Evolutionary conservation across 805 yeast species (phyloP).

Genomic region (Saccharomycopsis schoenii): DNA sequence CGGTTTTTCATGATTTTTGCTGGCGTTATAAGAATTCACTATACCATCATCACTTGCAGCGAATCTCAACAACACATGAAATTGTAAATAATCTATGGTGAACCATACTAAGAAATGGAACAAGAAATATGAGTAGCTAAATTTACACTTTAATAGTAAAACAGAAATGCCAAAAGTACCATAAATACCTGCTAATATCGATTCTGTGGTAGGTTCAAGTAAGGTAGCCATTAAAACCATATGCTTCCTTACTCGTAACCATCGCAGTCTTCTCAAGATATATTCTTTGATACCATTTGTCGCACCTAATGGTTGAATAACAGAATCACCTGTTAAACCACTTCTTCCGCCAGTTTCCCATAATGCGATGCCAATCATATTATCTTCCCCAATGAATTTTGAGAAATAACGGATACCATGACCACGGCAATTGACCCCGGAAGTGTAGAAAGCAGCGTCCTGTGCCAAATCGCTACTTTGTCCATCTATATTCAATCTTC

Average conservation of each 20-base stretch:
- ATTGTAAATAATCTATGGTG: slow-evolving; percentile 52
- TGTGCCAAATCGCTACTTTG: slow-evolving; percentile 26
- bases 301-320: slow-evolving; percentile 56
- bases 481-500: slow-evolving; percentile 20
- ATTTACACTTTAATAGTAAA: slow-evolving; percentile 29
- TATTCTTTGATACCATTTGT: slow-evolving; percentile 44
- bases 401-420: slow-evolving; percentile 63
- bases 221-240: slow-evolving; percentile 82
- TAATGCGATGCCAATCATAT: slow-evolving; percentile 79
- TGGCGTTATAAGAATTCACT: neutral
- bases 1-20: slow-evolving; percentile 3
- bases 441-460: slow-evolving; percentile 26
- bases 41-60: slow-evolving; percentile 16
- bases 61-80: slow-evolving; percentile 31
- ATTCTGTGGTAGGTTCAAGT: slow-evolving; percentile 81
- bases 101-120: slow-evolving; percentile 60
- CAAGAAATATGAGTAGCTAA: slow-evolving; percentile 31
- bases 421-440: slow-evolving; percentile 20
- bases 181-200: slow-evolving; percentile 52
- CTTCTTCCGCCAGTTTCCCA: slow-evolving; percentile 71
- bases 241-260: slow-evolving; percentile 80
- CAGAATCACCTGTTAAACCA: slow-evolving; percentile 70
- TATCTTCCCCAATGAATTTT: slow-evolving; percentile 81
- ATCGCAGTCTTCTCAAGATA: slow-evolving; percentile 59
- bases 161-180: slow-evolving; percentile 53